Conservation (phyloP, 441 rosid genomes). For the Pelargonium citronellum region DNA sequence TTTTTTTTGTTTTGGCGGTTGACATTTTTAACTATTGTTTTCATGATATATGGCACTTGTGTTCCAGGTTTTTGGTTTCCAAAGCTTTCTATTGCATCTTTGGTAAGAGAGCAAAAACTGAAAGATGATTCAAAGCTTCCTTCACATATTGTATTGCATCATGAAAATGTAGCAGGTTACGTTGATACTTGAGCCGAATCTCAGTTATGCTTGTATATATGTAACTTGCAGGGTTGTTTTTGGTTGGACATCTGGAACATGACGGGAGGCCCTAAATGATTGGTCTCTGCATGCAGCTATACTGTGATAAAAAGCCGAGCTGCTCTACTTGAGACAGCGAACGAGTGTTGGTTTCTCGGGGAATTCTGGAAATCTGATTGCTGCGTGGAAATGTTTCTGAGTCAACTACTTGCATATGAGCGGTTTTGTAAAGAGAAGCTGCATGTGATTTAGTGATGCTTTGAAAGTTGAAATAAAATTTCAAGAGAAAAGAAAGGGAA, state of each 20-base stretch:
- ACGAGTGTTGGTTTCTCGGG: too few species aligned
- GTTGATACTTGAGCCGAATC: not conserved
- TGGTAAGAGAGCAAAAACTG: not conserved
- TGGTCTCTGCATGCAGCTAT: not conserved
- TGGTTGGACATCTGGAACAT: too few species aligned
- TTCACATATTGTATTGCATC: not conserved
- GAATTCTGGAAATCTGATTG: too few species aligned
- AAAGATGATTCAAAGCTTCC: not conserved
- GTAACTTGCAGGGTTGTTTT: not conserved
- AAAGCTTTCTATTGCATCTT: too few species aligned
- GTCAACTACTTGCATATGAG: too few species aligned
- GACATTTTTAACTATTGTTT: not conserved
- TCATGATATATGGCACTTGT: not conserved
- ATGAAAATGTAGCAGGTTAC: not conserved
- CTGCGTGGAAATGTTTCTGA: too few species aligned
- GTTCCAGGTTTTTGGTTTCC: not conserved
- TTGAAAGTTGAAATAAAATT: too few species aligned
- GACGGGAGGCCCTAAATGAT: not conserved
- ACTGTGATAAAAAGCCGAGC: not conserved
- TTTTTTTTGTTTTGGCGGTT: too few species aligned
- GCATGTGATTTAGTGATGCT: too few species aligned
- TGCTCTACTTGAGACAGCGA: too few species aligned
- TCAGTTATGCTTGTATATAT: slow-evolving; percentile 3
- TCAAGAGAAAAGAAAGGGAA: too few species aligned
- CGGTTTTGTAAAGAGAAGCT: too few species aligned